Evolutionary conservation across 305 asterid species (phyloP), one percentile per base, ranked within the genome.

Genomic region (Solanum chacoense): DNA sequence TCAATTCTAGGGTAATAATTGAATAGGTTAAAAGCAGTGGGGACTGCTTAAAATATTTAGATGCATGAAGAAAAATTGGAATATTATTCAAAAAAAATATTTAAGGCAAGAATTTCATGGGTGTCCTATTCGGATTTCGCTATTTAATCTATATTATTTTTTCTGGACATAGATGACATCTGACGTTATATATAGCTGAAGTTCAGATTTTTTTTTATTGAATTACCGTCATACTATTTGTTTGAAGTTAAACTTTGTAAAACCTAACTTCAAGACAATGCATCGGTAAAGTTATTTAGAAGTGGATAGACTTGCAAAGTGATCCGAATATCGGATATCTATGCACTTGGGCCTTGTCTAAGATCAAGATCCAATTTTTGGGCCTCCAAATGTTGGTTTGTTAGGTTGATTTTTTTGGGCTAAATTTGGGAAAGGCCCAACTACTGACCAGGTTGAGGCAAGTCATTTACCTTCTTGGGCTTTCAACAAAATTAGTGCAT

Each of bases 61-160:
- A 9, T 20, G 28, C 16, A 10, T 8, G 22, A 34, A 75, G 16
- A 10, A 31, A 10, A 34, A 10, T 3, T 72, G 24, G 1, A 12
- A 14, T 31, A 73, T 4, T 73, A 31, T 31, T 73, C 78, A 24
- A 67, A 2, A 67, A 67, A 67, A 16, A 24, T 18, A 74, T 74
- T 5, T 9, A 74, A 18, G 26, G 14, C 10, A 31, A 31, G 36
- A 29, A 14, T 72, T 72, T 72, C 37, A 29, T 1, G 1, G 4
- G 4, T 13, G 1, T 8, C 1, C 0, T 67, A 67, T 24, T 63
- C 3, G 1, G 1, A 24, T 67, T 8, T 22, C 0, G 6, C 3
- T 63, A 22, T 63, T 63, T 8, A 8, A 63, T 4, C 0, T 63
- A 63, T 63, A 9, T 22, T 8, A 42, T 8, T 22, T 63, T 22